Evolutionary conservation across 1,139 yeast genomes (phyloP), one percentile per base, ranked within the genome.

Genomic region (Candida mesenterica): DNA sequence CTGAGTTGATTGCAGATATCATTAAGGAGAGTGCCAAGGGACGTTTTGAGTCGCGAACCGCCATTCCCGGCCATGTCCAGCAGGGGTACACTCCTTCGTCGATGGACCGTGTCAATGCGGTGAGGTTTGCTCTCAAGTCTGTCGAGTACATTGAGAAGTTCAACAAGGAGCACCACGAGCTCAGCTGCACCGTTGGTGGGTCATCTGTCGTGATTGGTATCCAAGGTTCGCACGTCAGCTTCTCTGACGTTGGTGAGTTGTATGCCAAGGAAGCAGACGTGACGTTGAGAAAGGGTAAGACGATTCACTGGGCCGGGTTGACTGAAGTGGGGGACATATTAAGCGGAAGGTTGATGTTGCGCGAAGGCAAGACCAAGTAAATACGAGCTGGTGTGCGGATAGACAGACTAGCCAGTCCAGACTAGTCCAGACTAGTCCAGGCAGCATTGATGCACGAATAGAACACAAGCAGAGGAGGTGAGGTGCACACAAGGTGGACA

Each of bases 81-180:
- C 98, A 92, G 64, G 98, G 98, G 61, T 96, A 95, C 41, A 77
- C 81, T 36, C 98, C 98, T 27, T 85, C 97, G 3, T 88, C 97
- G 5, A 86, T 89, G 62, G 98, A 92, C 61, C 80, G 97, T 63
- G 85, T 90, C 15, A 77, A 92, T 44, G 96, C 96, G 12, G 84
- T 95, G 10, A 77, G 97, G 58, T 82, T 83, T 59, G 96, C 96
- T 4, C 82, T 90, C 46, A 82, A 79, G 60, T 88, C 96, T 38
- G 82, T 89, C 35, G 85, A 86, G 56, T 92, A 87, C 62, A 76
- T 92, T 46, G 97, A 92, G 57, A 71, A 75, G 4, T 49, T 36
- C 37, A 39, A 36, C 26, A 31, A 36, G 18, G 16, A 19, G 16
- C 12, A 24, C 10, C 36, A 22, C 13, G 32, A 30, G 4, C 6